These are phyloP conservation scores for Wickerhamiella kurtzmanii DNA, from an alignment of 805 yeast species.

Conservation along the genomic window DNA sequence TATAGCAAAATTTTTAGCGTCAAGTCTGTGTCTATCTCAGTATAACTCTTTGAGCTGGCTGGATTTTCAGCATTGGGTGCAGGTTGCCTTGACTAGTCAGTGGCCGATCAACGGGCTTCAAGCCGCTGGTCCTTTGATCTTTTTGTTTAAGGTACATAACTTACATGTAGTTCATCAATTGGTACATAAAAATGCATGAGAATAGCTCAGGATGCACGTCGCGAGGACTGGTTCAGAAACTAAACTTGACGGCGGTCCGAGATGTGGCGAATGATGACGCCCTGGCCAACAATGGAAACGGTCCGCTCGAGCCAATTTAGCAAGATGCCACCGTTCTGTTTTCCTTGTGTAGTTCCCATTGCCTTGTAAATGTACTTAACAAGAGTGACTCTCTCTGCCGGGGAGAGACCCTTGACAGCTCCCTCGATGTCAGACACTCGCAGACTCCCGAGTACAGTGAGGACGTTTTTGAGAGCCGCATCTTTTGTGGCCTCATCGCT, in stretches of 20 bases:
- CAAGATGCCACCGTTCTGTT: slow-evolving; percentile 71
- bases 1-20: too few species aligned
- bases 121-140: too few species aligned
- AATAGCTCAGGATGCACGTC: too few species aligned
- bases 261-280: slow-evolving; percentile 74
- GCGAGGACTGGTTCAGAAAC: background rate
- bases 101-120: too few species aligned
- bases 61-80: too few species aligned
- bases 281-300: slow-evolving; percentile 71
- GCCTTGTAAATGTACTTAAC: slow-evolving; percentile 77
- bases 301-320: slow-evolving; percentile 89
- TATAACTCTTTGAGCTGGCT: too few species aligned
- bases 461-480: slow-evolving; percentile 40
- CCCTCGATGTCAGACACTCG: slow-evolving; percentile 52
- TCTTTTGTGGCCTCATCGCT: slow-evolving; percentile 45
- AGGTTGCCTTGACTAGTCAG: too few species aligned
- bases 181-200: background rate
- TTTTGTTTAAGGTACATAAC: too few species aligned
- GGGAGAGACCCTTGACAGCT: slow-evolving; percentile 44
- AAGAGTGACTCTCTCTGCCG: slow-evolving; percentile 61
- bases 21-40: too few species aligned
- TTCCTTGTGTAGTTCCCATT: slow-evolving; percentile 49
- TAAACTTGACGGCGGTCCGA: slow-evolving; percentile 45
- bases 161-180: background rate
- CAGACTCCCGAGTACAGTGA: slow-evolving; percentile 58